These are phyloP conservation scores for Neurospora sp. DNA, from an alignment of 495 filamentous ascomycete species.

Conservation along the genomic window DNA sequence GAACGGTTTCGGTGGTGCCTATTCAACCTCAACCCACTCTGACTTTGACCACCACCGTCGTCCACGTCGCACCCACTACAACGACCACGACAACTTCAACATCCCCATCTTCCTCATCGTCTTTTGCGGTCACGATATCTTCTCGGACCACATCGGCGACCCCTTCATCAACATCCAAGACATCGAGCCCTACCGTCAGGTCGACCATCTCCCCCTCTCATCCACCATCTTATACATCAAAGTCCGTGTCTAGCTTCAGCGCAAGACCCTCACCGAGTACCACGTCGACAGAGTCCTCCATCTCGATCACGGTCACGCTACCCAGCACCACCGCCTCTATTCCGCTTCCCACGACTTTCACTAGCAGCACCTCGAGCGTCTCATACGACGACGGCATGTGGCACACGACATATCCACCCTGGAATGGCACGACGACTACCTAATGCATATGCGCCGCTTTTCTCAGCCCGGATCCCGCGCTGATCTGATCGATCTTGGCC, in stretches of 20 bases:
- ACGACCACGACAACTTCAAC: not conserved
- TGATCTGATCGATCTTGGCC: not conserved
- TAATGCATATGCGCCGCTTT: conserved; percentile 2
- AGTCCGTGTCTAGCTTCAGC: not conserved
- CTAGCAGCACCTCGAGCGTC: conserved; percentile 7
- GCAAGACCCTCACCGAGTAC: not conserved
- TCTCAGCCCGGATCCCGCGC: conserved; percentile 5
- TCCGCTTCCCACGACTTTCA: conserved; percentile 1
- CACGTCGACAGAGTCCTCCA: not conserved
- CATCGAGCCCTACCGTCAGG: conserved; percentile 1
- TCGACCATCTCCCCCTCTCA: not conserved
- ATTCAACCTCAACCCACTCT: conserved; percentile 8
- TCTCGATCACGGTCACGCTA: not conserved
- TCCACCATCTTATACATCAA: conserved; percentile 16
- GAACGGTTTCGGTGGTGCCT: conserved; percentile 7
- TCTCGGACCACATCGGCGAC: conserved; percentile 1
- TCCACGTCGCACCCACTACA: not conserved
- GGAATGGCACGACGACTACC: conserved; percentile 24
- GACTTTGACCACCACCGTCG: conserved; percentile 3
- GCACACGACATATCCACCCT: conserved; percentile 32
- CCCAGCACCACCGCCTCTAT: not conserved
- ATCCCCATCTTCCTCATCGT: not conserved
- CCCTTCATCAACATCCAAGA: not conserved
- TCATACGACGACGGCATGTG: conserved; percentile 24
- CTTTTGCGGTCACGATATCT: not conserved